Evolutionary conservation across 768 basidiomycete species (phyloP).

Genomic region (Amanita fuliginea): DNA sequence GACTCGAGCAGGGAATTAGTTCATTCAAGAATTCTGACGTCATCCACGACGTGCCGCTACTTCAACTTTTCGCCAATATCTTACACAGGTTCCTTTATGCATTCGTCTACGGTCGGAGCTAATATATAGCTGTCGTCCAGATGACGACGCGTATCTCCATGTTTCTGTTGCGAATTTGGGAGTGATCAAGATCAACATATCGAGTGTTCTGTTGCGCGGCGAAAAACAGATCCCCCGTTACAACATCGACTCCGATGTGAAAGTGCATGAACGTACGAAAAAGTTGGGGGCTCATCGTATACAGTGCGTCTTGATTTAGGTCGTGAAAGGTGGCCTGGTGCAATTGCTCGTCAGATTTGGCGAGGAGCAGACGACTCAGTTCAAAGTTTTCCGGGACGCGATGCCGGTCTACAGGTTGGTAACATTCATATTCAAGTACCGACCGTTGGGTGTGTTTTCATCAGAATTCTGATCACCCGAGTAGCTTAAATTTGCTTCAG

Average conservation of each 20-base stretch:
- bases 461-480: not conserved
- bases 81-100: conserved; percentile 6
- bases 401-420: not conserved
- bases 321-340: not conserved
- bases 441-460: conserved; percentile 12
- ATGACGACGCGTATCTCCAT: conserved; percentile 15
- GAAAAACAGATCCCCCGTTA: not conserved
- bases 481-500: conserved; percentile 2
- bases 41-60: not conserved
- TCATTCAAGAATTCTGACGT: not conserved
- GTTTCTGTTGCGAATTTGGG: conserved; percentile 8
- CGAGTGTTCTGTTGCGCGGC: not conserved
- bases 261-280: conserved; percentile 16
- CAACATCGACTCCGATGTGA: not conserved
- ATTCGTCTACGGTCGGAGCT: not conserved
- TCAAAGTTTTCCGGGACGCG: not conserved
- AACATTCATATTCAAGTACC: conserved; percentile 16
- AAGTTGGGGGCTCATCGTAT: conserved; percentile 15
- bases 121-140: conserved; percentile 7
- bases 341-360: not conserved
- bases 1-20: not conserved
- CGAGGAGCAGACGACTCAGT: not conserved
- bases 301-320: conserved; percentile 8
- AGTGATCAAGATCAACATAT: conserved; percentile 10
- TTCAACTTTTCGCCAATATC: conserved; percentile 8